Evolutionary conservation across 345 rosid genomes (phyloP), one percentile per base, ranked within the genome.

Genomic region (Alliaria petiolata): DNA sequence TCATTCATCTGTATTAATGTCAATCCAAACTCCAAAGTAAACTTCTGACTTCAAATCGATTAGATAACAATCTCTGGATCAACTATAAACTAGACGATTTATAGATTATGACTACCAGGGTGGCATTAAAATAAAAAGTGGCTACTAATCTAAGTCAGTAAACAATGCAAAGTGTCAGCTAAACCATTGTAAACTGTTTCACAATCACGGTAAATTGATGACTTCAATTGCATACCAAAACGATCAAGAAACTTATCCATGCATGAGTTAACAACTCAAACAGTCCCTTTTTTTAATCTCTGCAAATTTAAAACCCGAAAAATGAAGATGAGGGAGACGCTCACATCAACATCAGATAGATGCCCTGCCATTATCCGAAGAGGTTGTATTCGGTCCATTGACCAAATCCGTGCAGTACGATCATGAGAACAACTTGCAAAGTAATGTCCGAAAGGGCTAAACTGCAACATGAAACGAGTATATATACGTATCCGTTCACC

Each of bases 361-460:
- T 95, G 99, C 64, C 99, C 98, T 58, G 97, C 99, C 95, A 90
- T 83, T 79, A 92, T 88, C 61, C 99, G 84, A 76, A 92, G 75
- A 74, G 98, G 98, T 72, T 87, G 98, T 74, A 88, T 79, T 84
- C 89, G 85, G 63, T 92, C 98, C 97, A 95, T 85, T 13, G 98
- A 84, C 97, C 99, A 95, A 70, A 95, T 81, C 76, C 96, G 82
- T 34, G 97, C 97, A 22, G 98, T 90, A 75, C 97, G 86, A 74
- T 95, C 99, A 83, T 95, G 99, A 38, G 99, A 92, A 79, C 90
- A 79, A 72, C 97, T 86, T 44, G 97, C 97, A 83, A 95, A 92
- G 76, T 92, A 92, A 58, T 92, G 98, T 30, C 99, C 98, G 2
- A 83, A 80, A 19, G 97, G 96, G 80, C 97, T 88, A 83, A 95